Conservation (phyloP, 2,329 filamentous ascomycete species). For the Monosporascus sp. region DNA sequence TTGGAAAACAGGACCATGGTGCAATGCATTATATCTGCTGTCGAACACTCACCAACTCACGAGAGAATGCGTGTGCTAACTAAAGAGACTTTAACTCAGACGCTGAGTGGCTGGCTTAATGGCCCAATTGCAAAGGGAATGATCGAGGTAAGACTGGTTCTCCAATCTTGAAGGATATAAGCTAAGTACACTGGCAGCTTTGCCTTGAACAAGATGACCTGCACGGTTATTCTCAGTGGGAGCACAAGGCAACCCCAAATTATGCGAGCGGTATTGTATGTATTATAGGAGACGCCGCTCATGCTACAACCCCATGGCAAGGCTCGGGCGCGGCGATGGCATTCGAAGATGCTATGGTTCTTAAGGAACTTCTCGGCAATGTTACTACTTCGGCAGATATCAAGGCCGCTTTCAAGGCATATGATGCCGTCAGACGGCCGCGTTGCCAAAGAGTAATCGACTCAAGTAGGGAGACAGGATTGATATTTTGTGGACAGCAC, state of each 20-base stretch:
- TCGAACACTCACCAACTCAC: background rate
- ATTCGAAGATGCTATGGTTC: background rate
- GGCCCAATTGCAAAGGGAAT: background rate
- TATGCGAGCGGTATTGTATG: background rate
- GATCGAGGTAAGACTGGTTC: background rate
- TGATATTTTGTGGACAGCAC: background rate
- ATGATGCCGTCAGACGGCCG: background rate
- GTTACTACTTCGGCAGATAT: background rate
- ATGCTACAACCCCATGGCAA: background rate
- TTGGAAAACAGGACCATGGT: background rate
- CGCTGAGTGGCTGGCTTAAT: background rate
- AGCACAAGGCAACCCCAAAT: background rate
- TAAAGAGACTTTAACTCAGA: background rate
- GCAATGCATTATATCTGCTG: background rate
- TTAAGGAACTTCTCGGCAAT: background rate
- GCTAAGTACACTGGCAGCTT: background rate
- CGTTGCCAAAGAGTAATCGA: background rate
- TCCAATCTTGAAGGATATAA: no score
- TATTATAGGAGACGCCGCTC: background rate
- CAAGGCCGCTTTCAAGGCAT: background rate
- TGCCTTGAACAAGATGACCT: background rate
- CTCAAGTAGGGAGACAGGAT: background rate
- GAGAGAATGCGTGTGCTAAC: background rate
- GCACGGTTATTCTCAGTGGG: background rate
- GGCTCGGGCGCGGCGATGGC: background rate